Evolutionary conservation across 805 yeast species (phyloP).

Genomic region (Isabelozyma rhagii): DNA sequence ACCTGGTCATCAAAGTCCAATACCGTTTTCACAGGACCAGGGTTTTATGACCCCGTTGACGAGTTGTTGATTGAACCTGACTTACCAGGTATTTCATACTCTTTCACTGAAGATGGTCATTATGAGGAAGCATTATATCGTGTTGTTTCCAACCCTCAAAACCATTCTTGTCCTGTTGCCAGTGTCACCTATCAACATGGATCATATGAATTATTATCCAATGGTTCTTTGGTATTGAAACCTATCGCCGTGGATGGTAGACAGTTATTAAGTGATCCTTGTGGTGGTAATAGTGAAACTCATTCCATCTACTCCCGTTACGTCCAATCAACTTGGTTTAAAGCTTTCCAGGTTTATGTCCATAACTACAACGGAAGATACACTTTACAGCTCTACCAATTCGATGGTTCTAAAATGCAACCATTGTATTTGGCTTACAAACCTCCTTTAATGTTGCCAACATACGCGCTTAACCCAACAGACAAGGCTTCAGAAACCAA

Average conservation of each 20-base stretch:
- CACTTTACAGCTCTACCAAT: constrained; percentile 68
- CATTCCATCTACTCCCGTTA: constrained; percentile 67
- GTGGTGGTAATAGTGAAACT: constrained; percentile 50
- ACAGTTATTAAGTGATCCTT: constrained; percentile 85
- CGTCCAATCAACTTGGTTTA: constrained; percentile 60
- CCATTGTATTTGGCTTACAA: constrained; percentile 89
- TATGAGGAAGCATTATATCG: constrained; percentile 89
- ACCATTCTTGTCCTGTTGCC: constrained; percentile 83
- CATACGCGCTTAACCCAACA: constrained; percentile 86
- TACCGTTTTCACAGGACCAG: constrained; percentile 95
- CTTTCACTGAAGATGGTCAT: constrained; percentile 89
- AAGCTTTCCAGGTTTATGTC: constrained; percentile 54
- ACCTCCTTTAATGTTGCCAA: constrained; percentile 97
- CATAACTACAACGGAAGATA: constrained; percentile 84
- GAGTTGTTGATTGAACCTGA: constrained; percentile 94
- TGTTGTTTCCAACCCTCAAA: constrained; percentile 62
- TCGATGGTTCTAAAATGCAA: constrained; percentile 75
- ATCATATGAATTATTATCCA: constrained; percentile 54
- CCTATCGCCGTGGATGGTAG: constrained; percentile 91
- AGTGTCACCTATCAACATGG: constrained; percentile 89
- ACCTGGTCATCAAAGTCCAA: constrained; percentile 96
- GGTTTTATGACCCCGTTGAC: constrained; percentile 93
- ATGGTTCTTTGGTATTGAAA: constrained; percentile 65
- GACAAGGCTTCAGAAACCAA: constrained; percentile 35
- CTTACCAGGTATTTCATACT: constrained; percentile 88